Evolutionary conservation across 2,329 filamentous ascomycete species (phyloP), one percentile per base, ranked within the genome.

Genomic region (Dryadomyces sulphureus): DNA sequence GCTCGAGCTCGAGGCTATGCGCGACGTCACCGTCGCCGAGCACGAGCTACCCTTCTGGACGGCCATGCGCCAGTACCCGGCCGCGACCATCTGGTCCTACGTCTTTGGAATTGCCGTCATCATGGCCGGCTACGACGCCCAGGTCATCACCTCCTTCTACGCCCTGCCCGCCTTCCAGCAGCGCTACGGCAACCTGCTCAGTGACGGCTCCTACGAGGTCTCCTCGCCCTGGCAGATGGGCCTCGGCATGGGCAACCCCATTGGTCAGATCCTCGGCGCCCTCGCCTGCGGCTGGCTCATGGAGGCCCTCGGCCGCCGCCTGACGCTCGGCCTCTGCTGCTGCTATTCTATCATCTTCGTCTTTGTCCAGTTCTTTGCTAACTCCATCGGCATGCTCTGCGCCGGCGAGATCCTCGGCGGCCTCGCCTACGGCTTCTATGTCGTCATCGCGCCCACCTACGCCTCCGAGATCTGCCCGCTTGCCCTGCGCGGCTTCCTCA

Each of bases 181-280:
- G 34, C 34, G 34, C 11, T 36, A 36, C 34, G 34, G 34, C 34
- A n/a, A 25, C n/a, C n/a, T 16, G n/a, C 34, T 12, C 9, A n/a
- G 12, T n/a, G 24, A 21, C 7, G 24, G 25, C 41, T 20, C 24
- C 22, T 72, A 71, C 47, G 61, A 66, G 34, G 60, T 79, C 21
- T 66, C 69, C 1, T 69, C 72, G 0, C 62, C 68, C 0, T 79
- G 75, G 76, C 74, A 78, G 55, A 69, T 70, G 1, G 74, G 67
- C 0, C 55, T 79, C 2, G 68, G 66, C 7, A 77, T 76, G 47
- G 75, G 70, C 16, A 19, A n/a, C 16, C 16, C 16, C 17, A 19
- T 36, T 8, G 34, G 34, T 19, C 68, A 70, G 0, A 60, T 67
- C 1, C 67, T 68, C 1, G 74, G 75, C 12, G 67, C 73, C 53